phyloP scores from a whole-genome alignment of 2,329 filamentous ascomycete genomes.

The Raffaelea deltoideospora region DNA sequence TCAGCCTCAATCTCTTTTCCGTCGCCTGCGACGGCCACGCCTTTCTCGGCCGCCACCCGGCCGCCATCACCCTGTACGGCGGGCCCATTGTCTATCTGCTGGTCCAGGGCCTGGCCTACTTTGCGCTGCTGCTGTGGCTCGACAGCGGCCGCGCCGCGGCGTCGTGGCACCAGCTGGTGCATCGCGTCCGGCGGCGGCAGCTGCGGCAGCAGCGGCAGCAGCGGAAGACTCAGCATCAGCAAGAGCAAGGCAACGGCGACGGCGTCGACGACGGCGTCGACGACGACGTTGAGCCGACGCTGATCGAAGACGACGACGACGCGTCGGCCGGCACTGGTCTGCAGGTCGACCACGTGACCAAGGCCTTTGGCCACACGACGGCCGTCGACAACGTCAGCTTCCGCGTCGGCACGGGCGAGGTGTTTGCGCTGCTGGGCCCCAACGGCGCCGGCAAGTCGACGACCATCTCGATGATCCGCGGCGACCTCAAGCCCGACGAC shows the following conservation, averaged over 20 bases:
- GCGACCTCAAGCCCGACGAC: slow-evolving; percentile 66
- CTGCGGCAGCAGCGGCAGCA: slow-evolving; percentile 11
- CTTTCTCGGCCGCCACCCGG: slow-evolving; percentile 51
- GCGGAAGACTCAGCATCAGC: background rate
- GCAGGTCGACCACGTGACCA: slow-evolving; percentile 65
- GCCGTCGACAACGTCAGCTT: slow-evolving; percentile 87
- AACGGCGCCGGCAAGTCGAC: slow-evolving; percentile 89
- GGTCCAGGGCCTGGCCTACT: slow-evolving; percentile 56
- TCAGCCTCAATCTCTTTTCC: slow-evolving; percentile 72
- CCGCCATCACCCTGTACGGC: slow-evolving; percentile 59
- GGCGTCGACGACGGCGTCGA: slow-evolving; percentile 1
- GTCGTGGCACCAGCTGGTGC: slow-evolving; percentile 19
- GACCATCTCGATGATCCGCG: slow-evolving; percentile 75
- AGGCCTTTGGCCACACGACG: slow-evolving; percentile 58
- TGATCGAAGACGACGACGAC: slow-evolving; percentile 7
- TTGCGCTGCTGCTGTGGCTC: slow-evolving; percentile 60
- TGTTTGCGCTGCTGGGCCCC: slow-evolving; percentile 78
- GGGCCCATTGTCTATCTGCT: slow-evolving; percentile 74
- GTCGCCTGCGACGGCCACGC: slow-evolving; percentile 56
- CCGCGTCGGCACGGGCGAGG: slow-evolving; percentile 61
- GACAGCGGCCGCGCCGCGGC: slow-evolving; percentile 56
- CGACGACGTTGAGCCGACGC: too few relatives aligned
- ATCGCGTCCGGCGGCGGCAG: slow-evolving; percentile 3
- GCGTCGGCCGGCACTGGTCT: slow-evolving; percentile 53
- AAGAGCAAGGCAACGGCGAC: slow-evolving; percentile 8